Percentiles rank a stretch among this genome's conserved stretches.
phyloP scores from a whole-genome alignment of 1,284 basidiomycete genomes.

The Taiwanofungus camphoratus region DNA sequence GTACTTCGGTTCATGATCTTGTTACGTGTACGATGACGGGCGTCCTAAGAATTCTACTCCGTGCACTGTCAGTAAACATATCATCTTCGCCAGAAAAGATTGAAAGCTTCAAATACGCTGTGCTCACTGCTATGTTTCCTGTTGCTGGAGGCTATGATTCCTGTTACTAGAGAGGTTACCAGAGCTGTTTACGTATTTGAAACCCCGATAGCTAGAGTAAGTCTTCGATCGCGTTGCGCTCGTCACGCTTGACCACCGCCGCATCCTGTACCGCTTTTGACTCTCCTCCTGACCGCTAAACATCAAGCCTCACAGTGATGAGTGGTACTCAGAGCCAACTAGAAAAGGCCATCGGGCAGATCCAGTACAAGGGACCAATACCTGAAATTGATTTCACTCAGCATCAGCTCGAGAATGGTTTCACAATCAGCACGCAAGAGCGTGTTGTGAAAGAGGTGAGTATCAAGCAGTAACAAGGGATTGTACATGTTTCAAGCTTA shows the following conservation, averaged over 20 bases:
- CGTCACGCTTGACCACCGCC: slow-evolving; percentile 13
- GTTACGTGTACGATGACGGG: no score
- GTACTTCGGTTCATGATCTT: slow-evolving; percentile 65
- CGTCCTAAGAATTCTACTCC: no score
- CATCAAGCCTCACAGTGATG: slow-evolving; percentile 19
- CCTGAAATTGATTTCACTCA: slow-evolving; percentile 84
- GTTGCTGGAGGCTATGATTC: no score
- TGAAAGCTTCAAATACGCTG: no score
- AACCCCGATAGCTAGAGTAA: not conserved
- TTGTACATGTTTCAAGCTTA: no score
- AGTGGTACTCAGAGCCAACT: slow-evolving; percentile 45
- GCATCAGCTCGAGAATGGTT: slow-evolving; percentile 86
- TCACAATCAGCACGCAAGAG: slow-evolving; percentile 80
- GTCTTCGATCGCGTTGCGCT: slow-evolving; percentile 1
- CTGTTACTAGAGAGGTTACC: no score
- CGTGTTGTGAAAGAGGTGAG: slow-evolving; percentile 80
- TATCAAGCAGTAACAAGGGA: no score
- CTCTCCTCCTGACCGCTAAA: slow-evolving; percentile 10
- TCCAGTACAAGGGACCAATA: slow-evolving; percentile 56
- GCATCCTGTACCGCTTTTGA: slow-evolving; percentile 16
- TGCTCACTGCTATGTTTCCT: no score
- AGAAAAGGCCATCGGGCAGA: slow-evolving; percentile 70
- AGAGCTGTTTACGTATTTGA: no score
- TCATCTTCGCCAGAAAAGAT: no score
- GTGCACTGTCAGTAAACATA: no score